Conservation (phyloP, 2,329 filamentous ascomycete species). For the Boeremia lycopersici region DNA sequence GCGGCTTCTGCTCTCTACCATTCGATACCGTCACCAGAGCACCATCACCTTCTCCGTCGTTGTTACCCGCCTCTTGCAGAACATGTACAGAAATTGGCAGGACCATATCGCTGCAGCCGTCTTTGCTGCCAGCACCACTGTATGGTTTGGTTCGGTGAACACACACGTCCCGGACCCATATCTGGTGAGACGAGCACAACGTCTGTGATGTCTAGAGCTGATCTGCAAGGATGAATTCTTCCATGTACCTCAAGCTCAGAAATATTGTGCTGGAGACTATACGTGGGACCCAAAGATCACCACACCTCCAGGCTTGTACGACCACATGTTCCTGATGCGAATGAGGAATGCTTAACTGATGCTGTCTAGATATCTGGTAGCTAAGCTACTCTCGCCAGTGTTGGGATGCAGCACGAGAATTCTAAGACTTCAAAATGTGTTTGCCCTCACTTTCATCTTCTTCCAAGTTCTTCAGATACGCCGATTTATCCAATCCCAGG, state of each 20-base stretch:
- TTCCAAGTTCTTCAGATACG: conserved; percentile 1
- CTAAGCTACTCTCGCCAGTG: conserved; percentile 46
- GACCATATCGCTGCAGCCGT: conserved; percentile 30
- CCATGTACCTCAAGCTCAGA: conserved; percentile 88
- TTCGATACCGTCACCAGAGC: conserved; percentile 8
- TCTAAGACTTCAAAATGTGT: conserved; percentile 48
- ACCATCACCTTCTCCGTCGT: conserved; percentile 1
- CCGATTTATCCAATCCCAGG: neutral
- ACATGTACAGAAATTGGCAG: conserved; percentile 27
- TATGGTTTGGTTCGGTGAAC: conserved; percentile 51
- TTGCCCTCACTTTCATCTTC: conserved; percentile 46
- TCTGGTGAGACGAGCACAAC: conserved; percentile 51
- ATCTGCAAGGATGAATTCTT: conserved; percentile 76
- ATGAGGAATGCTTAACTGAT: neutral
- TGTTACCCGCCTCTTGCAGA: neutral
- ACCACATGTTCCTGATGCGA: conserved; percentile 13
- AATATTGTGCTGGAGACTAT: conserved; percentile 73
- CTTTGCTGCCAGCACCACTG: conserved; percentile 28
- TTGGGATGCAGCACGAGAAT: conserved; percentile 49
- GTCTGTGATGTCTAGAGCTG: conserved; percentile 1
- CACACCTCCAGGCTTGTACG: conserved; percentile 81
- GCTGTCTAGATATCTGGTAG: conserved; percentile 48
- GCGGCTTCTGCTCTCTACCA: conserved; percentile 18
- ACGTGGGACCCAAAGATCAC: conserved; percentile 98
- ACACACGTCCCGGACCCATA: conserved; percentile 62